phyloP scores from a whole-genome alignment of 768 basidiomycete species.

The Kwoniella dejecticola region DNA sequence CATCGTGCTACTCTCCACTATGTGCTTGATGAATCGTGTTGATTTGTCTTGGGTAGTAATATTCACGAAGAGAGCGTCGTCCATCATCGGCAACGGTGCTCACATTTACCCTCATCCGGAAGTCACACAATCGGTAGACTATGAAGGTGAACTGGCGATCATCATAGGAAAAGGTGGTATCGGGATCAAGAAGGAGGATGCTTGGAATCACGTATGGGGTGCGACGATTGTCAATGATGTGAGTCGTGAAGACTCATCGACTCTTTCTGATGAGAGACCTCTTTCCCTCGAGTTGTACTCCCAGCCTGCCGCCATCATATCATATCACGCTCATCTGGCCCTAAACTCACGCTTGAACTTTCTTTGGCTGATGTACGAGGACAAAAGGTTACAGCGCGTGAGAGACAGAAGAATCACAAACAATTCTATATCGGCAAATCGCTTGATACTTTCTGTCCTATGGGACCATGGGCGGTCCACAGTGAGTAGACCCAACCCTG shows the following conservation, averaged over 20 bases:
- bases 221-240: slow-evolving; percentile 42
- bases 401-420: slow-evolving; percentile 50
- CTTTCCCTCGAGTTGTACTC: too few species aligned
- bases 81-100: slow-evolving; percentile 37
- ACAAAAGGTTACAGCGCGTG: slow-evolving; percentile 44
- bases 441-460: slow-evolving; percentile 50
- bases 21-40: too few species aligned
- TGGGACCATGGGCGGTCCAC: slow-evolving; percentile 43
- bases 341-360: too few species aligned
- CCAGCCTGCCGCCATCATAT: too few species aligned
- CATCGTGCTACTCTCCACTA: too few species aligned
- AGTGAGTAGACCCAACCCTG: slow-evolving; percentile 5
- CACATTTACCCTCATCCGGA: slow-evolving; percentile 44
- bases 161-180: slow-evolving; percentile 48
- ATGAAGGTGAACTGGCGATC: slow-evolving; percentile 51
- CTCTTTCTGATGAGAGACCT: too few species aligned
- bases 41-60: too few species aligned
- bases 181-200: slow-evolving; percentile 43
- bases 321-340: too few species aligned
- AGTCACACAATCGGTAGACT: slow-evolving; percentile 45
- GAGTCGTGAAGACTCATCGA: too few species aligned
- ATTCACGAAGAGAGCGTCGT: slow-evolving; percentile 52
- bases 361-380: too few species aligned
- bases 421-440: slow-evolving; percentile 52
- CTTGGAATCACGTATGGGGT: slow-evolving; percentile 51